Evolutionary conservation across 495 filamentous ascomycete species (phyloP).

Genomic region (Xylaria telfairii): DNA sequence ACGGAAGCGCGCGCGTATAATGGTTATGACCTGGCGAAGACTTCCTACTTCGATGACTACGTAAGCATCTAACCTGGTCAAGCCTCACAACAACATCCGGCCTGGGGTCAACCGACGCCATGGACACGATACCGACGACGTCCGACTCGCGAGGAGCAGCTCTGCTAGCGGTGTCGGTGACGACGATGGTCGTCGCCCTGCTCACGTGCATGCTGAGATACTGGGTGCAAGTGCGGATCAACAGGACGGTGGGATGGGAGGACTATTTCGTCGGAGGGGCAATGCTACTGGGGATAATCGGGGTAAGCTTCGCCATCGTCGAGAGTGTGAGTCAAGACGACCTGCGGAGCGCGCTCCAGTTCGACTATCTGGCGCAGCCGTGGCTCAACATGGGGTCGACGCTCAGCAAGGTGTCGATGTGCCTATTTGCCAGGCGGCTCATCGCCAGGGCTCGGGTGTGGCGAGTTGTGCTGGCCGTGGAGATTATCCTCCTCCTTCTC

Average conservation of each 20-base stretch:
- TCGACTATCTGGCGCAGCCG: conserved; percentile 43
- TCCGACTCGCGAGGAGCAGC: conserved; percentile 44
- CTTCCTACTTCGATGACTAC: neutral
- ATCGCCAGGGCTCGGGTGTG: conserved; percentile 36
- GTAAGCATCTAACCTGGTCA: neutral
- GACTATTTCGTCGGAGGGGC: conserved; percentile 41
- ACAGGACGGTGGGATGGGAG: conserved; percentile 35
- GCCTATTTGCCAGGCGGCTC: conserved; percentile 40
- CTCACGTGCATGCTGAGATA: conserved; percentile 44
- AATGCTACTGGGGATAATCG: conserved; percentile 42
- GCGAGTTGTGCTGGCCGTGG: conserved; percentile 38
- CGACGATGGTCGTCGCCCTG: conserved; percentile 41
- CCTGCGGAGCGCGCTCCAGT: conserved; percentile 37
- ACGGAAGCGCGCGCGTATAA: neutral
- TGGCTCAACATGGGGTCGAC: conserved; percentile 47
- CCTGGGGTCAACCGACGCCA: conserved; percentile 22
- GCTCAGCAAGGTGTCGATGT: conserved; percentile 46
- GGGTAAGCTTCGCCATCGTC: conserved; percentile 43
- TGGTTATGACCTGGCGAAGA: neutral
- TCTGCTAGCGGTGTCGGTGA: conserved; percentile 47
- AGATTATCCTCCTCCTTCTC: conserved; percentile 41
- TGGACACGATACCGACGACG: neutral
- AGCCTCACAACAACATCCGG: neutral
- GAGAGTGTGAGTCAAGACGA: conserved; percentile 36
- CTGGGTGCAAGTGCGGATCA: conserved; percentile 38